Evolutionary conservation across 306 rosid genomes (phyloP).

Genomic region (Prosopis cineraria): DNA sequence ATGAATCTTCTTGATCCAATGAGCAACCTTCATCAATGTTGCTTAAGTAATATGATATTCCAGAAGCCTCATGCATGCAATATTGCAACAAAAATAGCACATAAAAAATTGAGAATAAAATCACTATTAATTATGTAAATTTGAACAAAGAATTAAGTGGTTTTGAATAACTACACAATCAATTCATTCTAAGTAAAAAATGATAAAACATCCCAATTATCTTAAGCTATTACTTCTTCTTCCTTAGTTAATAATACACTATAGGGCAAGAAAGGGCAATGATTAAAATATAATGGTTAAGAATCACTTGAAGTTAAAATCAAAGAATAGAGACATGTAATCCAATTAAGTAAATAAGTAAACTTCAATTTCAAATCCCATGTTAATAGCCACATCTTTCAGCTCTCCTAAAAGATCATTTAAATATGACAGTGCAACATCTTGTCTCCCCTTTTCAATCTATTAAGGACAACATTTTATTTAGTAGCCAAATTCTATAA

Average conservation of each 20-base stretch:
- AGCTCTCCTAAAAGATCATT: constrained; percentile 82
- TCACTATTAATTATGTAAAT: constrained; percentile 18
- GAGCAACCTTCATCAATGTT: too few relatives aligned
- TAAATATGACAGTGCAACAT: constrained; percentile 74
- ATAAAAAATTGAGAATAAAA: too few relatives aligned
- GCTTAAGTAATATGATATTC: too few relatives aligned
- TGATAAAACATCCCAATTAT: not conserved
- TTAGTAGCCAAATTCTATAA: constrained; percentile 26
- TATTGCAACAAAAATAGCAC: too few relatives aligned
- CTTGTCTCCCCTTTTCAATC: constrained; percentile 82
- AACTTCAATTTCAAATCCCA: constrained; percentile 86
- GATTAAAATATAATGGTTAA: too few relatives aligned
- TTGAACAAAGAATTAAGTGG: constrained; percentile 4
- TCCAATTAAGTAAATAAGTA: too few relatives aligned
- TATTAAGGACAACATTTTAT: constrained; percentile 33
- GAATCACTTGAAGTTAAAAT: too few relatives aligned
- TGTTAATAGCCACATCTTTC: constrained; percentile 87
- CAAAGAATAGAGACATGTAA: too few relatives aligned
- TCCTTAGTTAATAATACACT: not conserved
- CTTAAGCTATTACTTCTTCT: not conserved
- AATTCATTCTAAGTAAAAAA: not conserved
- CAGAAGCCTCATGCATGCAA: too few relatives aligned
- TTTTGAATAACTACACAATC: not conserved
- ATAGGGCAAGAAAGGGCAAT: not conserved
- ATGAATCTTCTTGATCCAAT: too few relatives aligned